A percentile compares a stretch with the other conserved stretches of the same genome.
These are phyloP conservation scores for Lasiosphaeriaceae sp. DNA, from an alignment of 495 filamentous ascomycete species.

Conservation along the genomic window DNA sequence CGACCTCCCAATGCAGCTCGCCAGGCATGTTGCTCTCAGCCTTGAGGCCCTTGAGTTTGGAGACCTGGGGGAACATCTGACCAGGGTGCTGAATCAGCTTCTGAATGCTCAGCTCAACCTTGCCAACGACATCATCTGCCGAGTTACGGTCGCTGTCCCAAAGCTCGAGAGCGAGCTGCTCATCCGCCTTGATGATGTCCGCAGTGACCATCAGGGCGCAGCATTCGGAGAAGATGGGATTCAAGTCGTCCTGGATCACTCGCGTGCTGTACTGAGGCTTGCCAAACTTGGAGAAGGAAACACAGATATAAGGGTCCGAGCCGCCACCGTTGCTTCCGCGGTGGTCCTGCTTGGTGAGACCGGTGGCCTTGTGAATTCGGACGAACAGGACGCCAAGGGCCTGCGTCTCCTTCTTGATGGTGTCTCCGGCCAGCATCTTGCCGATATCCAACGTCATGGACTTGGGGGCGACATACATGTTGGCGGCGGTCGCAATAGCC, in stretches of 20 bases:
- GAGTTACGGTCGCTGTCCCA: constrained; percentile 90
- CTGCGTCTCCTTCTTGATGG: constrained; percentile 81
- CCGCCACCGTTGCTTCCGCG: constrained; percentile 81
- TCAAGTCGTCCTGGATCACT: constrained; percentile 90
- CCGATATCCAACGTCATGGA: constrained; percentile 88
- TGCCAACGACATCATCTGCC: constrained; percentile 91
- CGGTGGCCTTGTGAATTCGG: constrained; percentile 80
- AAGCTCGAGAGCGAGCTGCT: constrained; percentile 87
- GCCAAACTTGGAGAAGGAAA: constrained; percentile 74
- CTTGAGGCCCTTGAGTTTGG: constrained; percentile 73
- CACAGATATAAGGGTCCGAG: constrained; percentile 86
- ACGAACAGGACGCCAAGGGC: constrained; percentile 88
- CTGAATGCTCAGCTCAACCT: constrained; percentile 87
- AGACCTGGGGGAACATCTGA: constrained; percentile 88
- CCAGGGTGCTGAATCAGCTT: constrained; percentile 92
- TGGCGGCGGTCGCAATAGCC: constrained; percentile 80
- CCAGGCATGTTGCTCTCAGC: constrained; percentile 87
- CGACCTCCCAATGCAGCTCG: constrained; percentile 91
- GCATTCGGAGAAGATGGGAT: constrained; percentile 88
- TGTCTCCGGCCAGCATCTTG: constrained; percentile 84
- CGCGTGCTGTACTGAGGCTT: constrained; percentile 98
- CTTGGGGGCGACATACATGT: constrained; percentile 95
- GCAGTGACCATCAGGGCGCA: constrained; percentile 82
- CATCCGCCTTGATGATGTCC: constrained; percentile 86
- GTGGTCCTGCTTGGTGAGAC: constrained; percentile 86